Percentiles rank a stretch among this genome's conserved stretches.
phyloP scores from a whole-genome alignment of 345 rosid species.

The Acer saccharum region DNA sequence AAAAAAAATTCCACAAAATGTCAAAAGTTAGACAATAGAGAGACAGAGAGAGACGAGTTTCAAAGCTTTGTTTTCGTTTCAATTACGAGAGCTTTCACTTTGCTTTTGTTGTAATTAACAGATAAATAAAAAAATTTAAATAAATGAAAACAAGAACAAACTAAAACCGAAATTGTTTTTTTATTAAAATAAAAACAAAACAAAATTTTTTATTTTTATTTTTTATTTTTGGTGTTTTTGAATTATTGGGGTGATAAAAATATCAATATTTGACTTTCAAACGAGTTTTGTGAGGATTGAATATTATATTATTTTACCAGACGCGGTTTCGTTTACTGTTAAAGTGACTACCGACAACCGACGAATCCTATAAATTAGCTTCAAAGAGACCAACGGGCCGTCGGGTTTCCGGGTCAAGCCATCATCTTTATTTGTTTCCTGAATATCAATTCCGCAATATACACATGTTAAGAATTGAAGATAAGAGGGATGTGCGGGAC shows the following conservation, averaged over 20 bases:
- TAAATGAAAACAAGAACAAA: too few relatives aligned
- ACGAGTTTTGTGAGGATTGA: background rate
- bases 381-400: background rate
- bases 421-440: too few relatives aligned
- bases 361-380: background rate
- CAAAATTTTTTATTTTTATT: background rate
- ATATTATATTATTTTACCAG: too few relatives aligned
- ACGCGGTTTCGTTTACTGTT: background rate
- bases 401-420: background rate
- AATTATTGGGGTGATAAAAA: background rate
- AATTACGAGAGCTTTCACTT: background rate
- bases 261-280: background rate
- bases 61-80: background rate
- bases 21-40: background rate
- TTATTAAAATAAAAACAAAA: too few relatives aligned
- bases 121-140: background rate
- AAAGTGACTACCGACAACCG: constrained; percentile 5
- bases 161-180: too few relatives aligned
- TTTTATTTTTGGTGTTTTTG: background rate
- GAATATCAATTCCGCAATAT: too few relatives aligned
- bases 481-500: too few relatives aligned
- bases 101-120: background rate
- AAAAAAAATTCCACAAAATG: background rate
- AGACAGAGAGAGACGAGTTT: background rate
- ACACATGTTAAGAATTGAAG: too few relatives aligned